phyloP scores from a whole-genome alignment of 768 basidiomycete species.

The Tylopilus balloui region DNA sequence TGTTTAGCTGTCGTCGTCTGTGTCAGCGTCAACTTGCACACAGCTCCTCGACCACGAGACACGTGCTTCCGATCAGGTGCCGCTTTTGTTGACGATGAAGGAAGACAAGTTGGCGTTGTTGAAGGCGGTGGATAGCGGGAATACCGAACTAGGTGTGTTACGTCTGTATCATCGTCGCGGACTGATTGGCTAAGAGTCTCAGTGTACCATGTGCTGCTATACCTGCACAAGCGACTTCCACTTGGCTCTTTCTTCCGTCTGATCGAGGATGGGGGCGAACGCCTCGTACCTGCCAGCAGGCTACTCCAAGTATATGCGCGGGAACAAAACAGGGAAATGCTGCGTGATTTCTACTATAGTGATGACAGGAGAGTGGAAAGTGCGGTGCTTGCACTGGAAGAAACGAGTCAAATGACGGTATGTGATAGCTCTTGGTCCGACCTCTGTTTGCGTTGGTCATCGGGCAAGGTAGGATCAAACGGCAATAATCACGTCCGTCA shows the following conservation, averaged over 20 bases:
- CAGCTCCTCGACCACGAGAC: conserved; percentile 90
- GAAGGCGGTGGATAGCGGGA: conserved; percentile 92
- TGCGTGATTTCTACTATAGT: conserved; percentile 96
- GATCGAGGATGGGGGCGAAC: conserved; percentile 83
- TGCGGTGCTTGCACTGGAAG: conserved; percentile 83
- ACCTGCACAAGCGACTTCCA: conserved; percentile 75
- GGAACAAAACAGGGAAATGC: conserved; percentile 86
- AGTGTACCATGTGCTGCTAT: conserved; percentile 94
- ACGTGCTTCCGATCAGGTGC: conserved; percentile 87
- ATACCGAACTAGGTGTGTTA: conserved; percentile 82
- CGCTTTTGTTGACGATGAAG: conserved; percentile 89
- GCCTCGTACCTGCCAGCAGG: conserved; percentile 67
- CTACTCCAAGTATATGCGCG: conserved; percentile 87
- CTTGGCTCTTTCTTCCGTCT: conserved; percentile 93
- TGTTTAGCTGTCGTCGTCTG: background rate
- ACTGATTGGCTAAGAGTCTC: background rate
- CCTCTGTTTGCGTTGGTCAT: background rate
- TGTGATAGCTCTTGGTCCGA: conserved; percentile 9
- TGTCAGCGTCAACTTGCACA: background rate
- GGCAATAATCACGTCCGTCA: conserved; percentile 67
- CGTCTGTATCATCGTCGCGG: background rate
- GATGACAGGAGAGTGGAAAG: conserved; percentile 94
- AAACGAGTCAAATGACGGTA: conserved; percentile 66
- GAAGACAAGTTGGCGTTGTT: conserved; percentile 82
- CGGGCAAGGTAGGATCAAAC: conserved; percentile 56